Evolutionary conservation across 2,329 filamentous ascomycete genomes (phyloP).

Genomic region (Rhytidhysteron rufulum): DNA sequence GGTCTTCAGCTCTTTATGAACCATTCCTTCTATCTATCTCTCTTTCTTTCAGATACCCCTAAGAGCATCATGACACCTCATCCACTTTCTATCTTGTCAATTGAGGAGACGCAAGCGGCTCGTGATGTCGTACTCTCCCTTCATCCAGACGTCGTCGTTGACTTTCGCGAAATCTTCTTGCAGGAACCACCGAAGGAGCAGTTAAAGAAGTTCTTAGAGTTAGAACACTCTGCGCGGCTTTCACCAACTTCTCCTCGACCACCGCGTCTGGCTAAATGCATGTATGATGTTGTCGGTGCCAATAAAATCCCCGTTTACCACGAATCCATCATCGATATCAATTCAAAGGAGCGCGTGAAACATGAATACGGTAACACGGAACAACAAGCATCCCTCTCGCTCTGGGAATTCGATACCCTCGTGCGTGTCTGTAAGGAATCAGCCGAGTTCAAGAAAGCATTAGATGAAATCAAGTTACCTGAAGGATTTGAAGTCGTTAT

Average conservation of each 20-base stretch:
- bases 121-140: slow-evolving; percentile 47
- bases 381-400: slow-evolving; percentile 45
- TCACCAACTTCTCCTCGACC: slow-evolving; percentile 42
- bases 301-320: slow-evolving; percentile 52
- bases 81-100: slow-evolving; percentile 54
- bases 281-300: slow-evolving; percentile 54
- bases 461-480: slow-evolving; percentile 51
- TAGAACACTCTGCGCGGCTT: slow-evolving; percentile 42
- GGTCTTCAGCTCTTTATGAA: too few relatives aligned
- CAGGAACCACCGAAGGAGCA: slow-evolving; percentile 49
- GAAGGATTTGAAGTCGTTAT: slow-evolving; percentile 54
- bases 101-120: slow-evolving; percentile 52
- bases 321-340: slow-evolving; percentile 52
- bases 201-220: slow-evolving; percentile 46
- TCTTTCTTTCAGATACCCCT: too few relatives aligned
- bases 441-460: slow-evolving; percentile 48
- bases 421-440: slow-evolving; percentile 47
- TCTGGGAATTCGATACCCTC: slow-evolving; percentile 37
- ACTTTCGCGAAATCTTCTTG: slow-evolving; percentile 50
- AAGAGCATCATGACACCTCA: slow-evolving; percentile 42
- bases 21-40: too few relatives aligned
- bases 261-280: slow-evolving; percentile 49
- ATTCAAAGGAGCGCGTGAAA: slow-evolving; percentile 36
- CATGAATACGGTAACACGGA: slow-evolving; percentile 47
- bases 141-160: slow-evolving; percentile 33